A percentile compares a stretch with the other conserved stretches of the same genome.
Conservation (phyloP, 192 early-diverging fungal genomes). For the Chytriomyces sp. region DNA sequence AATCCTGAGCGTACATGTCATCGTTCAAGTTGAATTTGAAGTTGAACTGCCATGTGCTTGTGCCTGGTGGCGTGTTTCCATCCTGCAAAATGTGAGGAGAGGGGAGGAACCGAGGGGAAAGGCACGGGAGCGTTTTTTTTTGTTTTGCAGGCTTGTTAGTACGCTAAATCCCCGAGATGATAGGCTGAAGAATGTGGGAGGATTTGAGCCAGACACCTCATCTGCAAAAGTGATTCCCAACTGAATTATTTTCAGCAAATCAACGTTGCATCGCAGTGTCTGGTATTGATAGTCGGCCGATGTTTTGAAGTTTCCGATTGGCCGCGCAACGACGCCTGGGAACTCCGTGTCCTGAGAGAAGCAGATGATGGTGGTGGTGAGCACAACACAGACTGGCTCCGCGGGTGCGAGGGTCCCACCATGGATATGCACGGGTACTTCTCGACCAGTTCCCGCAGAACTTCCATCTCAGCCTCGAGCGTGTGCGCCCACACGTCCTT, state of each 20-base stretch:
- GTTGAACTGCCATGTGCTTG: conserved; percentile 99
- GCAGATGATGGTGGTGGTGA: conserved; percentile 7
- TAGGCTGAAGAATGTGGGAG: no score
- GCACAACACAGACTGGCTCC: neutral
- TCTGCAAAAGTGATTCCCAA: conserved; percentile 95
- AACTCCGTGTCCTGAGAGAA: conserved; percentile 95
- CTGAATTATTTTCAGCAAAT: conserved; percentile 97
- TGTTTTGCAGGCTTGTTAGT: neutral
- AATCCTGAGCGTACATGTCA: conserved; percentile 99
- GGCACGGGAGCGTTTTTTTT: neutral
- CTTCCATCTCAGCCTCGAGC: conserved; percentile 89
- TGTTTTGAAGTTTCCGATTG: conserved; percentile 95
- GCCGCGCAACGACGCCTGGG: conserved; percentile 96
- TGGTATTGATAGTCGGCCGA: conserved; percentile 99
- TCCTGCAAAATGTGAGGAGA: conserved; percentile 25
- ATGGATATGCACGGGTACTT: conserved; percentile 94
- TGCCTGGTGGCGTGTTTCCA: conserved; percentile 83
- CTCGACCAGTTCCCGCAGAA: conserved; percentile 85
- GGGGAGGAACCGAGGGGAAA: neutral
- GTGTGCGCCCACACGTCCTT: conserved; percentile 84
- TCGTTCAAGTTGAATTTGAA: conserved; percentile 92
- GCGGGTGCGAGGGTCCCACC: conserved; percentile 57
- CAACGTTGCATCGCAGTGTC: conserved; percentile 96
- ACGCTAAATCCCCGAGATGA: neutral
- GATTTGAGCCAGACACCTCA: conserved; percentile 41